phyloP scores from a whole-genome alignment of 305 asterid genomes.

The Fraxinus dipetala region DNA sequence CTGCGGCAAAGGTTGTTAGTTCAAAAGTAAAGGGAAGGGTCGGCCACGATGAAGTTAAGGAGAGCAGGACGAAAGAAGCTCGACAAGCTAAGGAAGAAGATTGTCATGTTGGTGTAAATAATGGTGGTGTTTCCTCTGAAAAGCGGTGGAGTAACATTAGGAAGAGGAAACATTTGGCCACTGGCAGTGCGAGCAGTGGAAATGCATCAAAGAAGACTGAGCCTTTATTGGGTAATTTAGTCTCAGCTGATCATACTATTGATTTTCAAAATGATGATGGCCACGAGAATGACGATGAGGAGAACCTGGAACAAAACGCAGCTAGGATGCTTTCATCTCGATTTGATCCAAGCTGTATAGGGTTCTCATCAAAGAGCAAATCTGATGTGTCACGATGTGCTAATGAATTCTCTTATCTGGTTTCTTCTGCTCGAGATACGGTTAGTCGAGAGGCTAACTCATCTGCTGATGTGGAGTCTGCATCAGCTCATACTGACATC shows the following conservation, averaged over 20 bases:
- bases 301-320: slow-evolving; percentile 97
- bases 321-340: slow-evolving; percentile 99
- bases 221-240: slow-evolving; percentile 49
- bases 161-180: slow-evolving; percentile 48
- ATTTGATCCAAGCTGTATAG: slow-evolving; percentile 96
- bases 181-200: slow-evolving; percentile 33
- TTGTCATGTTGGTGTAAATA: slow-evolving; percentile 32
- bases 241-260: slow-evolving; percentile 34
- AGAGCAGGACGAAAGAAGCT: slow-evolving; percentile 36
- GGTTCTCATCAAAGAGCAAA: slow-evolving; percentile 57
- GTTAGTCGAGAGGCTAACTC: slow-evolving; percentile 41
- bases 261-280: slow-evolving; percentile 66
- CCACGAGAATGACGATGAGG: slow-evolving; percentile 93
- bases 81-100: slow-evolving; percentile 35
- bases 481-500: slow-evolving; percentile 49
- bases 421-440: slow-evolving; percentile 50
- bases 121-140: slow-evolving; percentile 37
- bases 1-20: slow-evolving; percentile 32
- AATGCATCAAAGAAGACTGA: slow-evolving; percentile 45
- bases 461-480: slow-evolving; percentile 46
- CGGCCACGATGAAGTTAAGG: slow-evolving; percentile 38
- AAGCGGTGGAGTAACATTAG: slow-evolving; percentile 43
- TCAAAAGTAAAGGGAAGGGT: slow-evolving; percentile 42
- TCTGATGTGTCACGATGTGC: slow-evolving; percentile 45
- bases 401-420: slow-evolving; percentile 45